Percentiles rank a stretch among this genome's conserved stretches.
Evolutionary conservation across 2,329 filamentous ascomycete species (phyloP).

Genomic region (Aspergillus pseudonomiae): DNA sequence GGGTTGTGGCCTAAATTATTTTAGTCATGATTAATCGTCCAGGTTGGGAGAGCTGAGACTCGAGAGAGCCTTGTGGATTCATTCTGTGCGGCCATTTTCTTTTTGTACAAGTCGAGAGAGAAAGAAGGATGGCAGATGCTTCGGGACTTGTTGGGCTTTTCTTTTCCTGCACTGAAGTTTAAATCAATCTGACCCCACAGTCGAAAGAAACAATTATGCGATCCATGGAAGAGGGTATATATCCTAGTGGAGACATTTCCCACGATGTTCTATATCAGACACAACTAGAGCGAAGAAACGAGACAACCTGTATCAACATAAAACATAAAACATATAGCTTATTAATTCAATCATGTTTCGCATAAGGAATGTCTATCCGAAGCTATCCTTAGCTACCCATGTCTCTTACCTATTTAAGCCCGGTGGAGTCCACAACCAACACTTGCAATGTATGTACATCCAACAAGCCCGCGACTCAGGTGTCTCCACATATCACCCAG

Average conservation of each 20-base stretch:
- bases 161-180: not conserved
- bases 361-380: not conserved
- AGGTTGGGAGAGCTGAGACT: no score
- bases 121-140: not conserved
- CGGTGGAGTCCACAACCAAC: no score
- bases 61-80: no score
- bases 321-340: not conserved
- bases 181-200: slow-evolving; percentile 4
- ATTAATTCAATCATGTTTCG: not conserved
- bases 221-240: not conserved
- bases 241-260: not conserved
- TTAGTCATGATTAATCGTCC: slow-evolving; percentile 1
- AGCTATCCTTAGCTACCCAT: not conserved
- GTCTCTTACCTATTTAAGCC: no score
- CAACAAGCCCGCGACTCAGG: not conserved
- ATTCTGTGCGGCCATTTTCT: no score
- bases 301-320: not conserved
- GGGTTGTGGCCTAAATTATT: not conserved
- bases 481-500: not conserved
- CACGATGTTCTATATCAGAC: not conserved
- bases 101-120: no score
- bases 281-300: not conserved
- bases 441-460: not conserved
- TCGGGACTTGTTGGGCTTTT: not conserved
- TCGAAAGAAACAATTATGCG: not conserved